phyloP scores from a whole-genome alignment of 768 basidiomycete genomes.

The Collybia sp. region DNA sequence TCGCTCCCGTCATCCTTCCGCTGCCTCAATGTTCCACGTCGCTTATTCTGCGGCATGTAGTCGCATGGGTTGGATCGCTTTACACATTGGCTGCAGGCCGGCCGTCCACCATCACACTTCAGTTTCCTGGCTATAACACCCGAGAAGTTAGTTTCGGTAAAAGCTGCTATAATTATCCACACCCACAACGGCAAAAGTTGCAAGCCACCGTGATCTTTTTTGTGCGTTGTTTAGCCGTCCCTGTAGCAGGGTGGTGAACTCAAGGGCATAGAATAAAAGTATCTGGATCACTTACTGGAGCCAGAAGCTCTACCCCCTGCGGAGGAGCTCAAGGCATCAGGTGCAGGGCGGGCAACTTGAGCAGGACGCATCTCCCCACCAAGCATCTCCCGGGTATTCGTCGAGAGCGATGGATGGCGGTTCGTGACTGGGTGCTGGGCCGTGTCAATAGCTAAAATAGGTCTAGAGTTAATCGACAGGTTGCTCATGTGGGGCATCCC shows the following conservation, averaged over 20 bases:
- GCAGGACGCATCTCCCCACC: slow-evolving; percentile 38
- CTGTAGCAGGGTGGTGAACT: slow-evolving; percentile 23
- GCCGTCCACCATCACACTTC: slow-evolving; percentile 84
- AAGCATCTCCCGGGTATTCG: slow-evolving; percentile 43
- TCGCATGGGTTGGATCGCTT: slow-evolving; percentile 78
- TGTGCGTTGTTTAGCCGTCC: slow-evolving; percentile 60
- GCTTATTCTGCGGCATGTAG: slow-evolving; percentile 74
- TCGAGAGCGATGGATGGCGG: slow-evolving; percentile 41
- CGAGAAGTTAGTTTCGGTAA: slow-evolving; percentile 7
- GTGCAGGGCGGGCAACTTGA: slow-evolving; percentile 34
- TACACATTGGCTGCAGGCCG: slow-evolving; percentile 77
- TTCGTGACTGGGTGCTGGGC: slow-evolving; percentile 39
- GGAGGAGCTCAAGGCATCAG: slow-evolving; percentile 33
- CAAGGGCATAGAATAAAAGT: neutral
- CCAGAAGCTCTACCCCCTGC: slow-evolving; percentile 21
- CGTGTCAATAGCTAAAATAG: slow-evolving; percentile 61
- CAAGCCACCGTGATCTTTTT: slow-evolving; percentile 90
- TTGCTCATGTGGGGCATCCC: slow-evolving; percentile 38
- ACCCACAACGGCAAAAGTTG: slow-evolving; percentile 88
- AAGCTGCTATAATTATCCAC: slow-evolving; percentile 6
- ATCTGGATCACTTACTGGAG: slow-evolving; percentile 34
- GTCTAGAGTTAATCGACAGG: slow-evolving; percentile 44
- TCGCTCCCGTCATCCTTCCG: slow-evolving; percentile 66
- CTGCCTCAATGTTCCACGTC: slow-evolving; percentile 54
- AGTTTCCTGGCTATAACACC: slow-evolving; percentile 67